Percentiles rank a stretch among this genome's conserved stretches.
These are phyloP conservation scores for Limonium bicolor DNA, from an alignment of 148 eudicot genomes.

Conservation along the genomic window DNA sequence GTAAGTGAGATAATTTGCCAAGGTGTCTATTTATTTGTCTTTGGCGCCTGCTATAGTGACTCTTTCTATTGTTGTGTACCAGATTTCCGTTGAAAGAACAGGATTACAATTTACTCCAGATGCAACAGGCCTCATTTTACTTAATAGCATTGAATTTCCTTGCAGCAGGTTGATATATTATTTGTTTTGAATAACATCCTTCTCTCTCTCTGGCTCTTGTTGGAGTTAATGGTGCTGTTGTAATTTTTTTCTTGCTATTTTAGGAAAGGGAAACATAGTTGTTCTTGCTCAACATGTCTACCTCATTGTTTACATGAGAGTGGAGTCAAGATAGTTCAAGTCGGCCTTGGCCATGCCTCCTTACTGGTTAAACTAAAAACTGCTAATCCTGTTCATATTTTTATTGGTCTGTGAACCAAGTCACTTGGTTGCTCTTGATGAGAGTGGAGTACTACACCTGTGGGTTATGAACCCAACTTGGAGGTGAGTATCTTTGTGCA, in stretches of 20 bases:
- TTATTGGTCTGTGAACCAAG: conserved; percentile 70
- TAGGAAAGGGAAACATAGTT: conserved; percentile 45
- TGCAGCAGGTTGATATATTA: conserved; percentile 48
- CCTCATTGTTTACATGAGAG: conserved; percentile 34
- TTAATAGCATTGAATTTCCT: conserved; percentile 51
- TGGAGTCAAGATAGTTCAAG: conserved; percentile 69
- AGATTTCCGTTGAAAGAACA: conserved; percentile 49
- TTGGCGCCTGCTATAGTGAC: neutral
- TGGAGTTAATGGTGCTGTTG: too few relatives aligned
- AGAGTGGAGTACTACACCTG: conserved; percentile 67
- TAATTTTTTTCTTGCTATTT: neutral
- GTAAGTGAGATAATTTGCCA: conserved; percentile 24
- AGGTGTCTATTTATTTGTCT: neutral
- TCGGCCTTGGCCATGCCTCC: conserved; percentile 54
- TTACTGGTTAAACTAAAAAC: conserved; percentile 43
- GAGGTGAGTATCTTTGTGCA: conserved; percentile 36
- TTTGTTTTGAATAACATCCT: neutral
- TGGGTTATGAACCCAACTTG: conserved; percentile 88
- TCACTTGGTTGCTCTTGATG: conserved; percentile 60
- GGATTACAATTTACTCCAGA: conserved; percentile 70
- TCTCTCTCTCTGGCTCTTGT: too few relatives aligned
- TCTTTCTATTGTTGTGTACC: conserved; percentile 10
- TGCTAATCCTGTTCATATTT: conserved; percentile 30
- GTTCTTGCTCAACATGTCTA: conserved; percentile 58
- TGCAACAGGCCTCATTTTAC: conserved; percentile 46